Evolutionary conservation across 1,139 yeast genomes (phyloP), one percentile per base, ranked within the genome.

Genomic region (Saccharomyces hybrid): DNA sequence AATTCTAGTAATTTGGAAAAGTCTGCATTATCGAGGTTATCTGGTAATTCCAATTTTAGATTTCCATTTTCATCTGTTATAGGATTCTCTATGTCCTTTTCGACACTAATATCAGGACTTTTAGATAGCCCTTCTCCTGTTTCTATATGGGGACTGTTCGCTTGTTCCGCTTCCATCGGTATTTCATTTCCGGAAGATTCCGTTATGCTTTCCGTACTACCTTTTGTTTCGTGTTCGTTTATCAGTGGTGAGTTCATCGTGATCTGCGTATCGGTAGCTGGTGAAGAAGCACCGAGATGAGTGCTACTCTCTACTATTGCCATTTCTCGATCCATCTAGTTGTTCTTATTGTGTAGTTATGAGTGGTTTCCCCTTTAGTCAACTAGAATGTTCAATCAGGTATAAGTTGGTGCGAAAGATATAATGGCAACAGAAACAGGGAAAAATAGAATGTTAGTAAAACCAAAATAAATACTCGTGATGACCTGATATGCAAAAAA

Each of bases 1-100:
- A 67, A 58, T 28, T 64, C 69, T 9, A 65, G 52, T 7, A 67
- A 52, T 52, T 63, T 65, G 11, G 67, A 61, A 51, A 66, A 61
- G 46, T 63, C 65, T 30, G 63, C 65, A 50, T 59, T 57, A 41
- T 62, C 66, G 11, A 64, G 42, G 25, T 58, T 54, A 41, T 59
- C 56, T 47, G 62, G 54, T 48, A 58, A 28, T 30, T 62, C 65
- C 32, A 63, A 49, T 26, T 59, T 61, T 34, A 56, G 11, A 11
- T 54, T 55, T 2, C 46, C 50, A 2, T 38, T 51, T 13, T 51
- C 48, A 16, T 44, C 38, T 23, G 52, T 14, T n/a, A 30, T 9
- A 14, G 27, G 14, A 4, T 23, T 23, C 9, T 4, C 30, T 13
- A 25, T n/a, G 14, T 44, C 48, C 1, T 44, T 44, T 13, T 44